Percentiles rank a stretch among this genome's conserved stretches.
These are phyloP conservation scores for Tuber microsphaerosporum DNA, from an alignment of 495 filamentous ascomycete genomes.

Conservation along the genomic window DNA sequence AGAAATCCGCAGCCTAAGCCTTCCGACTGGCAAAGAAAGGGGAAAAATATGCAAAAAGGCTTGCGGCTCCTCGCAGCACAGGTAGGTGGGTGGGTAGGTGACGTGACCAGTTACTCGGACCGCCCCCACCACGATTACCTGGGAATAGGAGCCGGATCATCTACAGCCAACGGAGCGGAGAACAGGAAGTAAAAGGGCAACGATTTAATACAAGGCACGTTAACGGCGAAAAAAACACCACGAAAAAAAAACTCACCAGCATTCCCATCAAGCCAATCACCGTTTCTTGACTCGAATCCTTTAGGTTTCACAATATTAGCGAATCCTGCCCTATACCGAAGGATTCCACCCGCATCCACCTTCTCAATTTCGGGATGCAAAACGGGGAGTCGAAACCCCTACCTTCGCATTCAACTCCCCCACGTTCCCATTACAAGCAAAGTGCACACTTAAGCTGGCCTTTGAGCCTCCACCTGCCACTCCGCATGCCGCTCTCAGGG, in stretches of 20 bases:
- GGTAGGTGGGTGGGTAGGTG: neutral
- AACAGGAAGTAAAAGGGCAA: neutral
- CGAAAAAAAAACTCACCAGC: conserved; percentile 53
- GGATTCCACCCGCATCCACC: conserved; percentile 6
- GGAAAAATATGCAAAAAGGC: conserved; percentile 2
- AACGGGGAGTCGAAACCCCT: conserved; percentile 9
- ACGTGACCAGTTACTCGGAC: conserved; percentile 2
- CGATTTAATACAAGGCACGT: conserved; percentile 5
- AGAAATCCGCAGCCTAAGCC: neutral
- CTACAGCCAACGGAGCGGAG: neutral
- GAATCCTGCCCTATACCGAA: neutral
- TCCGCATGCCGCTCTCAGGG: conserved; percentile 76
- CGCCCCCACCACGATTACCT: neutral
- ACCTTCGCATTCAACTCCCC: conserved; percentile 76
- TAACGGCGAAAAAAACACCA: conserved; percentile 13
- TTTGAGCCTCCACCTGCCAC: conserved; percentile 85
- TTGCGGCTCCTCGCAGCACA: neutral
- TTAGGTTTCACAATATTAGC: conserved; percentile 45
- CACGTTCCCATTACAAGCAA: conserved; percentile 79
- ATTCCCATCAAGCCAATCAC: conserved; percentile 85
- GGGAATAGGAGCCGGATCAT: neutral
- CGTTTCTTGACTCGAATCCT: conserved; percentile 96
- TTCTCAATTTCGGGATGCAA: neutral
- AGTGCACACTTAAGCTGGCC: conserved; percentile 84
- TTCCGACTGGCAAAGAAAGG: neutral